phyloP scores from a whole-genome alignment of 495 filamentous ascomycete species.

The Penicillium roqueforti region DNA sequence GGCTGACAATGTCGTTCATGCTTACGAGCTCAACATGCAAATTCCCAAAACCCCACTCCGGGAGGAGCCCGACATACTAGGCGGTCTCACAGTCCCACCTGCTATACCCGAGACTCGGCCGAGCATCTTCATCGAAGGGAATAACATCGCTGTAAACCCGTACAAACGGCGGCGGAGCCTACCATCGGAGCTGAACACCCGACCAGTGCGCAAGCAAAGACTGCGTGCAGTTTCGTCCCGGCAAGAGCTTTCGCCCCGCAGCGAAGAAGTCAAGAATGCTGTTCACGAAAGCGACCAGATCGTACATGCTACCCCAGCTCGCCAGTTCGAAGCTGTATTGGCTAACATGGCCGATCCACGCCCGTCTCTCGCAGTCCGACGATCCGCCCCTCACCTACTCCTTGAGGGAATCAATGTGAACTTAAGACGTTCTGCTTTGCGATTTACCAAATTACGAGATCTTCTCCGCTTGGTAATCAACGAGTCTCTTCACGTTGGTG shows the following conservation, averaged over 20 bases:
- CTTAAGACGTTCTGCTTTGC: conserved; percentile 38
- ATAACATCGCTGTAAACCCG: conserved; percentile 42
- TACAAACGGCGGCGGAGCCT: conserved; percentile 50
- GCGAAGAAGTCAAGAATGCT: conserved; percentile 45
- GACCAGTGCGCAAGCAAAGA: conserved; percentile 38
- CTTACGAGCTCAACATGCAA: conserved; percentile 84
- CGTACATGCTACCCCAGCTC: conserved; percentile 37
- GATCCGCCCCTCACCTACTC: conserved; percentile 40
- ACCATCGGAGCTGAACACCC: conserved; percentile 32
- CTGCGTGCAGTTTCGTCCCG: conserved; percentile 31
- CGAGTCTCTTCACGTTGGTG: conserved; percentile 67
- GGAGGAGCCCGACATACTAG: conserved; percentile 36
- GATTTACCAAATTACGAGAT: conserved; percentile 60
- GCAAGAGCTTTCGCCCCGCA: conserved; percentile 47
- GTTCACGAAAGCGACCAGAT: conserved; percentile 50
- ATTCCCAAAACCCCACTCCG: conserved; percentile 58
- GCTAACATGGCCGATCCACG: conserved; percentile 40
- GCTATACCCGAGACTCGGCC: conserved; percentile 28
- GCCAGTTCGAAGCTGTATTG: conserved; percentile 42
- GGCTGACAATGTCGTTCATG: conserved; percentile 80
- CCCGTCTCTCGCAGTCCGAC: conserved; percentile 39
- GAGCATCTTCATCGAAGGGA: conserved; percentile 43
- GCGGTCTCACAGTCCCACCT: conserved; percentile 18
- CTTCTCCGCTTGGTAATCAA: conserved; percentile 64
- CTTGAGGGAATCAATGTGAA: conserved; percentile 47